These are phyloP conservation scores for Lentinula sp. DNA, from an alignment of 768 basidiomycete species.

Conservation along the genomic window DNA sequence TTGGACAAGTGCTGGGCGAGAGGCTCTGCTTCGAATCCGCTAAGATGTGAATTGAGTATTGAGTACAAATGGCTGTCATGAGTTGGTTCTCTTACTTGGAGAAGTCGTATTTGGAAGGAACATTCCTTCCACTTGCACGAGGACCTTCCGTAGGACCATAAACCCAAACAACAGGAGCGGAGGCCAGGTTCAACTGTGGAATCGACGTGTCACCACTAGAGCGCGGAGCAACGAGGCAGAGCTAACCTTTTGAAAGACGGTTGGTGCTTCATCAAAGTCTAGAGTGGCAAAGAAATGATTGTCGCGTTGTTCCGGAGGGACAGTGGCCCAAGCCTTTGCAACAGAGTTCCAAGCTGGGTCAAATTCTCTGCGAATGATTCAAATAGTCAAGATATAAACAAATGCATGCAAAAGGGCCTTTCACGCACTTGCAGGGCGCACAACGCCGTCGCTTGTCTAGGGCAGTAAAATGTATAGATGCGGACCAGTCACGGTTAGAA, in stretches of 20 bases:
- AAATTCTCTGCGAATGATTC: constrained; percentile 56
- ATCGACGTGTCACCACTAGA: neutral
- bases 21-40: constrained; percentile 77
- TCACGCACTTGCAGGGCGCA: constrained; percentile 82
- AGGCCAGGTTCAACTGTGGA: constrained; percentile 67
- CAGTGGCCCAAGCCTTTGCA: constrained; percentile 75
- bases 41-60: constrained; percentile 22
- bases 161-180: constrained; percentile 80
- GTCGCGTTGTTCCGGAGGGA: constrained; percentile 55
- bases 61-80: neutral
- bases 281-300: constrained; percentile 89
- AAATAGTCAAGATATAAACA: neutral
- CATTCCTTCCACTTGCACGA: constrained; percentile 48
- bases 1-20: constrained; percentile 71
- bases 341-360: constrained; percentile 78
- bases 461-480: constrained; percentile 86
- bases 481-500: constrained; percentile 79
- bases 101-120: constrained; percentile 73
- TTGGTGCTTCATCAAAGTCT: constrained; percentile 77
- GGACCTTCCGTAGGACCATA: constrained; percentile 72
- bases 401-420: neutral
- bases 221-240: neutral
- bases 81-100: constrained; percentile 39
- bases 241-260: constrained; percentile 75
- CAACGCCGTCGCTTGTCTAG: constrained; percentile 78